Percentiles rank a stretch among this genome's conserved stretches.
phyloP scores from a whole-genome alignment of 345 rosid genomes.

The Brassica nigra region DNA sequence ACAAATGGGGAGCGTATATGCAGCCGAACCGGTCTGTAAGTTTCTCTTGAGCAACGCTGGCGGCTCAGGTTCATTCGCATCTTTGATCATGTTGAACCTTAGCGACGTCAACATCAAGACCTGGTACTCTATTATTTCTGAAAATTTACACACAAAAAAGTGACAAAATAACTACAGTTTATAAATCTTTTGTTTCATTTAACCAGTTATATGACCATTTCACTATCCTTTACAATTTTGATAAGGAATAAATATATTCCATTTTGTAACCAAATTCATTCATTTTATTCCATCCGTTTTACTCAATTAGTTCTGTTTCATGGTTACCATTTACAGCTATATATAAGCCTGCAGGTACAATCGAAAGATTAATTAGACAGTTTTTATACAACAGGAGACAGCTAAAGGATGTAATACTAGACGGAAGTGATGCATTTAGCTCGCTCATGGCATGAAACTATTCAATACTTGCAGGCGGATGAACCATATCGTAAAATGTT shows the following conservation, averaged over 20 bases:
- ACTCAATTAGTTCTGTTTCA: no score
- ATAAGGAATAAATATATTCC: no score
- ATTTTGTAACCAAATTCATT: no score
- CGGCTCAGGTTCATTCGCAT: not conserved
- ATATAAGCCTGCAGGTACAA: not conserved
- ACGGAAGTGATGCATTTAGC: not conserved
- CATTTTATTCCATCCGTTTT: no score
- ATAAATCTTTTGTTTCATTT: not conserved
- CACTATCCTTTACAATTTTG: no score
- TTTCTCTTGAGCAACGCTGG: not conserved
- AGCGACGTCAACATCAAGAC: not conserved
- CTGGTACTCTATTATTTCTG: not conserved
- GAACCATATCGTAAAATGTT: not conserved
- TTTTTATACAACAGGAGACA: not conserved
- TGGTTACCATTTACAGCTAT: no score
- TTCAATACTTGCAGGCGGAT: not conserved
- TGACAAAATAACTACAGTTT: not conserved
- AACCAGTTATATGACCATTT: not conserved
- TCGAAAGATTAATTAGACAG: not conserved
- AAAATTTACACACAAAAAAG: no score
- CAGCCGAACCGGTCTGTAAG: not conserved
- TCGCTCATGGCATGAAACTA: not conserved
- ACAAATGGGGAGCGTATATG: not conserved
- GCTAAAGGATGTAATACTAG: not conserved
- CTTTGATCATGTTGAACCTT: not conserved